These are phyloP conservation scores for Termitomyces sp. DNA, from an alignment of 768 basidiomycete species.

Conservation along the genomic window DNA sequence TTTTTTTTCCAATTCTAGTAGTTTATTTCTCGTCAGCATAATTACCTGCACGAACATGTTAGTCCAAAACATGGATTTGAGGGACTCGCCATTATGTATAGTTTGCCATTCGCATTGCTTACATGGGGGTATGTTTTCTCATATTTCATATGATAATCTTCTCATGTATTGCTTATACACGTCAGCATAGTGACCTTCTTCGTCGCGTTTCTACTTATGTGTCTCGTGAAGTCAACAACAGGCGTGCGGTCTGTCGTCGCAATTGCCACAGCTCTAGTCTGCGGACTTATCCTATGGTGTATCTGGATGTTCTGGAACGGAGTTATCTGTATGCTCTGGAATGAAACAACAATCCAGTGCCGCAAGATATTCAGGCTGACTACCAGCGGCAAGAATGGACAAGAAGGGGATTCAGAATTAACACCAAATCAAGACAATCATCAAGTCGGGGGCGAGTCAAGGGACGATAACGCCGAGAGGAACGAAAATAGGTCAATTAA, in stretches of 20 bases:
- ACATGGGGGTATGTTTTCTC: conserved; percentile 3
- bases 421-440: neutral
- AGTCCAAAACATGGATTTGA: neutral
- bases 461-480: neutral
- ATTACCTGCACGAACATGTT: neutral
- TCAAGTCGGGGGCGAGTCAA: neutral
- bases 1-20: neutral
- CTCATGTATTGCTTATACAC: neutral
- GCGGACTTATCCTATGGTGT: conserved; percentile 1
- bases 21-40: neutral
- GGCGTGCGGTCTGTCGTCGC: neutral
- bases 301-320: conserved; percentile 1
- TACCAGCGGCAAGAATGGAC: neutral
- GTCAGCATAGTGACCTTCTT: conserved; percentile 1
- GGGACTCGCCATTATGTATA: conserved; percentile 2
- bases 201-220: neutral
- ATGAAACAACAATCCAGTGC: neutral
- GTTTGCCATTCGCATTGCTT: conserved; percentile 9
- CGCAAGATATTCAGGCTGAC: neutral
- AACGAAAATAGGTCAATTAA: neutral
- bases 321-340: too few species aligned
- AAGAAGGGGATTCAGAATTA: too few species aligned
- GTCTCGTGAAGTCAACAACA: neutral
- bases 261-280: neutral
- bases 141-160: neutral